Evolutionary conservation across 352 stramenopile species (phyloP), one percentile per base, ranked within the genome.

Genomic region (Pythium pyrilobum): DNA sequence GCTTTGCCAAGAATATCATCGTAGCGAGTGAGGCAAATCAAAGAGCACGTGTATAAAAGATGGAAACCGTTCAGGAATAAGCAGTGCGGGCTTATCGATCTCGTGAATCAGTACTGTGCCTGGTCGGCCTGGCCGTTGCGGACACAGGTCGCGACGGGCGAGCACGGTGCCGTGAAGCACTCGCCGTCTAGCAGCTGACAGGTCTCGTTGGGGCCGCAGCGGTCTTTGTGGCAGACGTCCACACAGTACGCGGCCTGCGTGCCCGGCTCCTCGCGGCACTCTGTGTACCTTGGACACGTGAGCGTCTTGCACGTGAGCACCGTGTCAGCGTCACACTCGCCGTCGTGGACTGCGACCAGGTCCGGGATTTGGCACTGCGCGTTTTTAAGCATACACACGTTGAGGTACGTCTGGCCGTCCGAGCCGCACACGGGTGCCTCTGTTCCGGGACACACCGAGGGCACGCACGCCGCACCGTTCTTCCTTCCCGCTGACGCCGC

Each of bases 121-220:
- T 21, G 28, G 15, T 43, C n/a, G 15, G 12, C 34, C 15, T 69
- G 47, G 1, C 59, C 43, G 39, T 76, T 71, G 3, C 64, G 52
- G 20, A 87, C 48, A 49, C 77, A 87, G 43, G 74, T 81, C 13
- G 74, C 74, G 34, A 84, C 66, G 3, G 67, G 69, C 29, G 77
- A 77, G 45, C 74, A 85, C 5, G 74, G 72, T 9, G 72, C 74
- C 8, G 72, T 85, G 64, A 62, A 82, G 59, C 77, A 87, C 32
- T 75, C 70, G 0, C 56, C 56, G 13, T 77, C 58, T 0, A 77
- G 44, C 6, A 85, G 60, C 49, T 83, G 50, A 24, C 75, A 86
- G 24, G 63, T 56, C 33, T 81, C 71, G 9, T 67, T 45, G 15
- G 67, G 63, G 13, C 68, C 64, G 38, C 77, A 87, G 28, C 72